These are phyloP conservation scores for Colletotrichum viniferum DNA, from an alignment of 2,329 filamentous ascomycete genomes.

Conservation along the genomic window DNA sequence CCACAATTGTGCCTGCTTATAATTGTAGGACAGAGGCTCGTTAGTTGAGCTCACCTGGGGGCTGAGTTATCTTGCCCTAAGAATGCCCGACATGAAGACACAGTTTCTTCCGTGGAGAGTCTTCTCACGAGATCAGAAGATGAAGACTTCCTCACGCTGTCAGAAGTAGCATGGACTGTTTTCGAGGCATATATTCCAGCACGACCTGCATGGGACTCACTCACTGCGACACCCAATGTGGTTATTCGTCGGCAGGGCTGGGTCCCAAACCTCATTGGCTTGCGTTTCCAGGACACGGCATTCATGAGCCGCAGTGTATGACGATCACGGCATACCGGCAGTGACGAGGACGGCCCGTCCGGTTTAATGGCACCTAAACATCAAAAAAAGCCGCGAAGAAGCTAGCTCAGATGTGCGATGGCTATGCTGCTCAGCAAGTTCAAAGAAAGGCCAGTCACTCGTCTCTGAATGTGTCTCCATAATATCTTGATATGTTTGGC, in stretches of 20 bases:
- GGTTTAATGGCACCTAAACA: background rate
- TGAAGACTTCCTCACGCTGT: background rate
- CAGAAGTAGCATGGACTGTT: background rate
- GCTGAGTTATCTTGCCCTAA: background rate
- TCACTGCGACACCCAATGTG: background rate
- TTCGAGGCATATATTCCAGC: fast-evolving
- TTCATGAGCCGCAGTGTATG: background rate
- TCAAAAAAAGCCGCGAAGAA: background rate
- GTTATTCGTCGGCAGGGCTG: background rate
- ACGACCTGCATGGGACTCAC: background rate
- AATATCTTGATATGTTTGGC: background rate
- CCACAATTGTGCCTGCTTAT: background rate
- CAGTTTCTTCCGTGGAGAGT: background rate
- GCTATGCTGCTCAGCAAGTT: background rate
- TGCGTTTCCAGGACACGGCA: background rate
- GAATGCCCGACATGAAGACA: background rate
- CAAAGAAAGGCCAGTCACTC: background rate
- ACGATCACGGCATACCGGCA: background rate
- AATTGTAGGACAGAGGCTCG: background rate
- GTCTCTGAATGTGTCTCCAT: background rate
- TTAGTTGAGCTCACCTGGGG: fast-evolving
- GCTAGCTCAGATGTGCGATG: background rate
- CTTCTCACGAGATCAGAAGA: background rate
- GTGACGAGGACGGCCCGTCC: background rate
- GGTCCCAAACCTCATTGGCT: background rate